Conservation (phyloP, 2,329 filamentous ascomycete species). For the Pseudopyricularia cyperi region DNA sequence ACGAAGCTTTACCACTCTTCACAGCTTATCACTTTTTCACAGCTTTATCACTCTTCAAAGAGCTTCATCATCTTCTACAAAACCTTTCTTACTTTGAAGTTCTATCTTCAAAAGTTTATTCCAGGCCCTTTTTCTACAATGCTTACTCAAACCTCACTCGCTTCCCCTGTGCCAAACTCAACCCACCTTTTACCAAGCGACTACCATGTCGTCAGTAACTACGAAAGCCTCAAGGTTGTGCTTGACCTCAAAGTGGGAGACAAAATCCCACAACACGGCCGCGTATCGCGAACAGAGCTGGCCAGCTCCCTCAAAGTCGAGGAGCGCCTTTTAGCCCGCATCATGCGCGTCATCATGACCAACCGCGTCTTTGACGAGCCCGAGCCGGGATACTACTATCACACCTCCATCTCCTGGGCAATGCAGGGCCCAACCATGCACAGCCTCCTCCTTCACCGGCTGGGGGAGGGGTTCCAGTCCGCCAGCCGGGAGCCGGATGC, state of each 20-base stretch:
- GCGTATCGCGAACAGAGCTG: not conserved
- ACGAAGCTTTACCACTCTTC: no score
- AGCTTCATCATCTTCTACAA: no score
- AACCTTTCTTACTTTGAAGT: no score
- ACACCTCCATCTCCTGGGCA: not conserved
- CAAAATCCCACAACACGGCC: not conserved
- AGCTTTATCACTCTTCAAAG: no score
- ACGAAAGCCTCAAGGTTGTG: not conserved
- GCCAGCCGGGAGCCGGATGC: not conserved
- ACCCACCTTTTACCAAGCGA: no score
- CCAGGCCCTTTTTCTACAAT: no score
- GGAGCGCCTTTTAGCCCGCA: not conserved
- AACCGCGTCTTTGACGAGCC: not conserved
- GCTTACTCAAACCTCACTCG: no score
- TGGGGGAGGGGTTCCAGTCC: not conserved
- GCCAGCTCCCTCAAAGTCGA: not conserved
- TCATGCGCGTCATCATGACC: not conserved
- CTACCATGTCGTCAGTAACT: no score
- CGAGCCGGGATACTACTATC: not conserved
- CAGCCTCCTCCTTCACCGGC: not conserved
- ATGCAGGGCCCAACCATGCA: not conserved
- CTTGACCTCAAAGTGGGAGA: not conserved
- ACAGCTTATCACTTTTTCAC: no score
- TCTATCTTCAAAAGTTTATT: no score
- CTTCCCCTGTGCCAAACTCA: no score